phyloP scores from a whole-genome alignment of 345 rosid species.

The Noccaea bulbosa region DNA sequence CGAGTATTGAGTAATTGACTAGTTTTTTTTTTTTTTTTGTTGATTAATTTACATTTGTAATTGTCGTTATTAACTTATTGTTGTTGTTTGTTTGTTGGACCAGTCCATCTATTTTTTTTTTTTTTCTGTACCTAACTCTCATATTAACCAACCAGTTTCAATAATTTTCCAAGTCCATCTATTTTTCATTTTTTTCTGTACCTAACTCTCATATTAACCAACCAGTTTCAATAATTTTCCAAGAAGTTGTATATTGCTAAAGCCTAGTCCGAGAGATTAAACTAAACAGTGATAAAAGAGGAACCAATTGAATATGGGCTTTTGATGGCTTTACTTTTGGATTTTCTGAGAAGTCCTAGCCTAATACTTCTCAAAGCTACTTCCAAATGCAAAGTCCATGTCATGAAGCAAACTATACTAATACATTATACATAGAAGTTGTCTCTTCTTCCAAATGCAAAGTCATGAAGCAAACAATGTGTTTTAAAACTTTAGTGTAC shows the following conservation, averaged over 20 bases:
- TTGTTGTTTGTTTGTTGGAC: constrained; percentile 21
- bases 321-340: background rate
- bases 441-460: no score
- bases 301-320: background rate
- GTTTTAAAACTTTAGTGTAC: no score
- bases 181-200: background rate
- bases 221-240: background rate
- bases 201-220: no score
- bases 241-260: background rate
- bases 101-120: constrained; percentile 1
- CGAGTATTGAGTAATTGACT: constrained; percentile 5
- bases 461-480: no score
- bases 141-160: background rate
- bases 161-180: background rate
- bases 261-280: background rate
- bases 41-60: constrained; percentile 1
- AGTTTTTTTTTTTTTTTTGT: background rate
- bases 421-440: no score
- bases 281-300: background rate
- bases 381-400: no score
- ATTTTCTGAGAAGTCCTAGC: no score
- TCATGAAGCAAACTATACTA: no score
- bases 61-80: background rate
- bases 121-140: background rate
- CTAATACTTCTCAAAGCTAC: no score